Percentiles rank a stretch among this genome's conserved stretches.
These are phyloP conservation scores for Tolypocladium paradoxum DNA, from an alignment of 2,329 filamentous ascomycete species.

Conservation along the genomic window DNA sequence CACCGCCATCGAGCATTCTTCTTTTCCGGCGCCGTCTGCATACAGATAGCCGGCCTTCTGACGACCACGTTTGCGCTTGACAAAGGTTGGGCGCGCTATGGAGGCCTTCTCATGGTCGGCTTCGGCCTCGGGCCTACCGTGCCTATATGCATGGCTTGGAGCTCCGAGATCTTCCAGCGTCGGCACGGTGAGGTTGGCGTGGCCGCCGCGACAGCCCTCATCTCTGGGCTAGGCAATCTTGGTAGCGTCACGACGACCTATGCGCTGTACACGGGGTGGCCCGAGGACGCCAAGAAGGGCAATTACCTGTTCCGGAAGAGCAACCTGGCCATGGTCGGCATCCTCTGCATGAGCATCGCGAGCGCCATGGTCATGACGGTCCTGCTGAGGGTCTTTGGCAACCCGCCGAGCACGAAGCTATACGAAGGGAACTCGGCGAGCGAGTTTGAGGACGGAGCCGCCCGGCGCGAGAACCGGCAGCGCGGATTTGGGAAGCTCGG, in stretches of 20 bases:
- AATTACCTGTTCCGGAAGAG: slow-evolving; percentile 67
- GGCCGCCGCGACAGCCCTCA: slow-evolving; percentile 72
- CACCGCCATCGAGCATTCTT: slow-evolving; percentile 69
- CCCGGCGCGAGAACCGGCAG: slow-evolving; percentile 44
- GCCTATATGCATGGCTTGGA: slow-evolving; percentile 91
- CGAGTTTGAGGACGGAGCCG: slow-evolving; percentile 48
- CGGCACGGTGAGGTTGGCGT: slow-evolving; percentile 87
- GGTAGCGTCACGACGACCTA: slow-evolving; percentile 83
- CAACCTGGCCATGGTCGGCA: slow-evolving; percentile 82
- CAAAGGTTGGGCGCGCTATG: slow-evolving; percentile 75
- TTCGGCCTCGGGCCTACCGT: slow-evolving; percentile 87
- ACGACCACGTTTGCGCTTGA: slow-evolving; percentile 62
- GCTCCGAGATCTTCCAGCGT: slow-evolving; percentile 78
- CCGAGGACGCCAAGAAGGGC: slow-evolving; percentile 58
- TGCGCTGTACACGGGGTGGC: slow-evolving; percentile 80
- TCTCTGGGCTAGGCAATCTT: slow-evolving; percentile 78
- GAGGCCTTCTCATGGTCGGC: slow-evolving; percentile 78
- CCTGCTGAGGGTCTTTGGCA: slow-evolving; percentile 49
- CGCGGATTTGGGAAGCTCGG: slow-evolving; percentile 42
- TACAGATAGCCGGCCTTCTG: slow-evolving; percentile 76
- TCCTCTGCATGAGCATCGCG: slow-evolving; percentile 66
- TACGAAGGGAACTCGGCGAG: slow-evolving; percentile 26
- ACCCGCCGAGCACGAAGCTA: slow-evolving; percentile 37
- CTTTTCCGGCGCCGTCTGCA: slow-evolving; percentile 63
- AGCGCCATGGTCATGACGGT: slow-evolving; percentile 60